phyloP scores from a whole-genome alignment of 495 filamentous ascomycete species.

The Penicillium argentinense region DNA sequence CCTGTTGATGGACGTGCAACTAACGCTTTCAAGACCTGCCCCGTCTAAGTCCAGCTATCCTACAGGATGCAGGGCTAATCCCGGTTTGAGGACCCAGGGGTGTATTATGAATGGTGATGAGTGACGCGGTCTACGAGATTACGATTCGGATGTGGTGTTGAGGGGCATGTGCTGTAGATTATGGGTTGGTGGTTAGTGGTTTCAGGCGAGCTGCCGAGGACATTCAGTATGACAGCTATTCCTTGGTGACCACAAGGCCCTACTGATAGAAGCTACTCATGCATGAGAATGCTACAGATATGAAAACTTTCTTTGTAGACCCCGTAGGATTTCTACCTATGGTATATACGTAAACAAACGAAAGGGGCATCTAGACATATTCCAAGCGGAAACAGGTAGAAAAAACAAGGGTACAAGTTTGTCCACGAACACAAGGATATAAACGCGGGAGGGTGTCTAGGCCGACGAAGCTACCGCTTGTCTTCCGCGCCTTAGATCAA shows the following conservation, averaged over 20 bases:
- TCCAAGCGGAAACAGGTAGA: not conserved
- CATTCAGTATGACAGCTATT: too few relatives aligned
- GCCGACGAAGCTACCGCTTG: not conserved
- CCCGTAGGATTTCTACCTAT: constrained; percentile 8
- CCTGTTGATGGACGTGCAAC: constrained; percentile 4
- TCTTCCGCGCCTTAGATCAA: too few relatives aligned
- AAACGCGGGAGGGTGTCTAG: constrained; percentile 1
- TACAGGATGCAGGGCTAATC: too few relatives aligned
- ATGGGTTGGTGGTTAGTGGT: not conserved
- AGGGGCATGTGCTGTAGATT: too few relatives aligned
- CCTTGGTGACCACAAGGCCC: too few relatives aligned
- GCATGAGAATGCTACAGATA: not conserved
- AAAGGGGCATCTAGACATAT: constrained; percentile 12
- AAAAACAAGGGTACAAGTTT: constrained; percentile 4
- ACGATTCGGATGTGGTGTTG: not conserved
- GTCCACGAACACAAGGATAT: constrained; percentile 27
- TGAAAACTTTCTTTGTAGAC: not conserved
- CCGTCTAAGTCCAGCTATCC: constrained; percentile 15
- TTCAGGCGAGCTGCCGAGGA: too few relatives aligned
- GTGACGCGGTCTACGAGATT: constrained; percentile 6
- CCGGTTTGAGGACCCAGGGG: too few relatives aligned
- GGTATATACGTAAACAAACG: constrained; percentile 22
- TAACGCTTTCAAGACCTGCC: constrained; percentile 26
- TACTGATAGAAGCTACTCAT: too few relatives aligned
- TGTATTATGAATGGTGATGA: constrained; percentile 2